Evolutionary conservation across 2,329 filamentous ascomycete species (phyloP).

Genomic region (Penicillium italicum): DNA sequence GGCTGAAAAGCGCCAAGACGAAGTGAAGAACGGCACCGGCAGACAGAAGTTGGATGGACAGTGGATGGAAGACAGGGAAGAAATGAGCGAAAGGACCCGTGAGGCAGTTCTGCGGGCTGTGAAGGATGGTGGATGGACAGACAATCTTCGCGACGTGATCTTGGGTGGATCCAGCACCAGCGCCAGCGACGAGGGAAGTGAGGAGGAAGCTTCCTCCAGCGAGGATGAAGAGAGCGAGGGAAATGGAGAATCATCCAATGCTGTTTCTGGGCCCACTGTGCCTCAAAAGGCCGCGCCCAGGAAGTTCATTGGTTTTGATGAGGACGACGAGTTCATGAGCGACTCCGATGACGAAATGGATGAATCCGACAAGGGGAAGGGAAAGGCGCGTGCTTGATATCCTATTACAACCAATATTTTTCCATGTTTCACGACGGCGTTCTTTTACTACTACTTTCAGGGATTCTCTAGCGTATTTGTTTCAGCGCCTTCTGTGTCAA

Average conservation of each 20-base stretch:
- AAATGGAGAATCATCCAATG: slow-evolving; percentile 23
- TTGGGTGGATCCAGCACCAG: slow-evolving; percentile 38
- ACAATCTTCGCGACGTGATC: slow-evolving; percentile 39
- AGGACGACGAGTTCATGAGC: slow-evolving; percentile 47
- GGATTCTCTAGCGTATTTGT: slow-evolving; percentile 7
- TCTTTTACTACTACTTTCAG: slow-evolving; percentile 5
- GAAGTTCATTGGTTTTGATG: slow-evolving; percentile 48
- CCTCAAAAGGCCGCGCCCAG: slow-evolving; percentile 30
- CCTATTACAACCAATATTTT: background rate
- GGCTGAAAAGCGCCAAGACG: slow-evolving; percentile 77
- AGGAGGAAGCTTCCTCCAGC: slow-evolving; percentile 29
- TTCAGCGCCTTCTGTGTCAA: slow-evolving; percentile 11
- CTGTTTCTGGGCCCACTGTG: slow-evolving; percentile 24
- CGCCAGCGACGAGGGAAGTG: slow-evolving; percentile 41
- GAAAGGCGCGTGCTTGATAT: slow-evolving; percentile 31
- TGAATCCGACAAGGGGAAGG: slow-evolving; percentile 36
- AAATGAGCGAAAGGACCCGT: slow-evolving; percentile 76
- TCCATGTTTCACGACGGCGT: slow-evolving; percentile 22
- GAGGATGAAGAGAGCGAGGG: slow-evolving; percentile 40
- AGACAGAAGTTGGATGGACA: slow-evolving; percentile 70
- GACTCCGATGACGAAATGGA: slow-evolving; percentile 37
- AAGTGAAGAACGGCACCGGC: slow-evolving; percentile 71
- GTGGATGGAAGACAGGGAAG: slow-evolving; percentile 94
- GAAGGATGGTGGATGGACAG: slow-evolving; percentile 54
- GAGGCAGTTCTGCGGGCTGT: slow-evolving; percentile 72